Conservation (phyloP, 352 stramenopile genomes). For the Phytophthora rubi region DNA sequence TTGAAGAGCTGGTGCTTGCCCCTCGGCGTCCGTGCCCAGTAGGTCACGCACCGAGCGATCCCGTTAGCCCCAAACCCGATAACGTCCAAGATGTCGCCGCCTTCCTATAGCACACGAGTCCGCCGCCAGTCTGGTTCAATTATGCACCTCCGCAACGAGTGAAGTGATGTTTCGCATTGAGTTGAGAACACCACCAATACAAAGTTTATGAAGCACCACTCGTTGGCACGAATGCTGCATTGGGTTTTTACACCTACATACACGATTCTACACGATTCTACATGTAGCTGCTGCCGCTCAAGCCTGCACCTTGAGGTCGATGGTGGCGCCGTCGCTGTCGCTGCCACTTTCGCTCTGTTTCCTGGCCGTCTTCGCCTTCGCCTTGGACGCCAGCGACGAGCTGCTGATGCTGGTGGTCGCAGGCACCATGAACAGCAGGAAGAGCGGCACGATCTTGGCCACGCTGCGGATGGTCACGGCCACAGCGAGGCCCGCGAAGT, state of each 20-base stretch:
- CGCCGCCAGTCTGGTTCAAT: too few relatives aligned
- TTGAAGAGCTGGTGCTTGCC: too few relatives aligned
- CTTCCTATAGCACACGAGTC: too few relatives aligned
- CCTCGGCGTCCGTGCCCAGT: too few relatives aligned
- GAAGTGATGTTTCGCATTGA: too few relatives aligned
- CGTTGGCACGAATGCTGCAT: background rate
- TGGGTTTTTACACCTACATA: constrained; percentile 11
- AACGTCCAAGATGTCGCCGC: too few relatives aligned
- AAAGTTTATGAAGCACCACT: too few relatives aligned
- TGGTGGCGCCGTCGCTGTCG: constrained; percentile 29
- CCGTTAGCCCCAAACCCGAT: too few relatives aligned
- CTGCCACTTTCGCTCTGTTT: constrained; percentile 38
- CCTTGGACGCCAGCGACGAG: constrained; percentile 44
- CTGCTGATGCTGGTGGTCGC: constrained; percentile 74
- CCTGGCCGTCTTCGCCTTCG: constrained; percentile 26
- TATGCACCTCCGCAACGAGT: too few relatives aligned
- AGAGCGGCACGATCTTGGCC: constrained; percentile 70
- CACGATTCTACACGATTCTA: constrained; percentile 1
- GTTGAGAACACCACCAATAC: too few relatives aligned
- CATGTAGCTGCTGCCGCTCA: constrained; percentile 12
- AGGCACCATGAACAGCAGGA: constrained; percentile 80
- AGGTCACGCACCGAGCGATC: too few relatives aligned
- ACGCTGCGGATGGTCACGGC: constrained; percentile 66
- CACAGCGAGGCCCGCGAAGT: constrained; percentile 66
- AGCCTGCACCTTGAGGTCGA: constrained; percentile 42